phyloP scores from a whole-genome alignment of 1,284 basidiomycete species.

The Puccinia triticina region DNA sequence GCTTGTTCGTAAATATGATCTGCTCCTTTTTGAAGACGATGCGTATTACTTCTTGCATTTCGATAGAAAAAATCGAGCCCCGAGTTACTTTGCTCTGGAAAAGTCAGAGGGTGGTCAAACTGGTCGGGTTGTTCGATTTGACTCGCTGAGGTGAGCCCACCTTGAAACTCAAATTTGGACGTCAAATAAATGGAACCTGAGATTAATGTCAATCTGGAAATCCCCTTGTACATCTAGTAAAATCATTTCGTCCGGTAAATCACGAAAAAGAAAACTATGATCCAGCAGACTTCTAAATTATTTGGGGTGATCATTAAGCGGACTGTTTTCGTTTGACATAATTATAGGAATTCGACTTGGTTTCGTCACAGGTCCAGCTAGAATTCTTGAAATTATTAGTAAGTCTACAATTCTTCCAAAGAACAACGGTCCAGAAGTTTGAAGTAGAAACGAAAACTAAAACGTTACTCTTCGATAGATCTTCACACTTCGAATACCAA shows the following conservation, averaged over 20 bases:
- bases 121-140: constrained; percentile 59
- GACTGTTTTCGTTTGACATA: background rate
- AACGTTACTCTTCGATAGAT: background rate
- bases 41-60: constrained; percentile 75
- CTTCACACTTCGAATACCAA: constrained; percentile 50
- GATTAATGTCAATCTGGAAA: constrained; percentile 70
- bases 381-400: constrained; percentile 71
- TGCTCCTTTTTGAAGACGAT: constrained; percentile 74
- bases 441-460: background rate
- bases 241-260: constrained; percentile 73
- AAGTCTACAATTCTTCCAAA: background rate
- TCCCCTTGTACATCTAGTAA: constrained; percentile 73
- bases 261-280: constrained; percentile 53
- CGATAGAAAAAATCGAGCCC: constrained; percentile 2
- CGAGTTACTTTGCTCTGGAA: constrained; percentile 47
- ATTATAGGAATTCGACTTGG: constrained; percentile 66
- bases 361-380: constrained; percentile 77
- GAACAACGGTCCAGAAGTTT: background rate
- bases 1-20: constrained; percentile 73
- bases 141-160: constrained; percentile 54
- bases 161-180: constrained; percentile 62
- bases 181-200: constrained; percentile 70
- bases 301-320: constrained; percentile 52
- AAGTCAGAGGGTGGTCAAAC: constrained; percentile 55
- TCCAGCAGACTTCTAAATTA: constrained; percentile 61